These are phyloP conservation scores for Calocybe indica DNA, from an alignment of 768 basidiomycete species.

Conservation along the genomic window DNA sequence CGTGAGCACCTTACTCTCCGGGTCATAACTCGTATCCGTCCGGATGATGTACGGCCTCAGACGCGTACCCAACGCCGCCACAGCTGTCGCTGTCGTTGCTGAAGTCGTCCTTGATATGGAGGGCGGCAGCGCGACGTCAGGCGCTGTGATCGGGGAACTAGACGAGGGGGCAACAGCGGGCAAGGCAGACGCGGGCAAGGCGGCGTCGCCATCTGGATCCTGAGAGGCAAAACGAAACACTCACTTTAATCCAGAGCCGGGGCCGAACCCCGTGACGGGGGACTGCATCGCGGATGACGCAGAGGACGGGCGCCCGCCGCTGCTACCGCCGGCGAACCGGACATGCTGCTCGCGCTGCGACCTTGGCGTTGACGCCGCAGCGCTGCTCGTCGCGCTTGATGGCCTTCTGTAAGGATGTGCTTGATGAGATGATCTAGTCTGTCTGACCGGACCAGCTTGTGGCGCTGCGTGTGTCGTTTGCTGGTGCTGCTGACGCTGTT, in stretches of 20 bases:
- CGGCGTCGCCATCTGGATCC: constrained; percentile 11
- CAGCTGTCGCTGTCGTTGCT: neutral
- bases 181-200: constrained; percentile 1
- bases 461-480: no score
- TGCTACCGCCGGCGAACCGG: no score
- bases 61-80: neutral
- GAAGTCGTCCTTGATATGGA: constrained; percentile 4
- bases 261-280: no score
- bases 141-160: constrained; percentile 15
- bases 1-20: constrained; percentile 41
- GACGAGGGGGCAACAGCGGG: constrained; percentile 1
- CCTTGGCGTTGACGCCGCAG: constrained; percentile 8
- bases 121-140: constrained; percentile 11
- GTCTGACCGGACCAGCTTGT: constrained; percentile 8
- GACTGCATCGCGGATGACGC: no score
- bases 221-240: no score
- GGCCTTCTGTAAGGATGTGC: constrained; percentile 11
- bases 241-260: no score
- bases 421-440: constrained; percentile 7
- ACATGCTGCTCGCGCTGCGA: no score
- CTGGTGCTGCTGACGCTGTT: no score
- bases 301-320: no score
- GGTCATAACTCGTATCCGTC: constrained; percentile 56
- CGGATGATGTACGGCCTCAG: constrained; percentile 41
- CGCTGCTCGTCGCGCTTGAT: constrained; percentile 11